Base-by-base conservation (phyloP, 75 land plant genomes). In the Azolla pinnata region DNA sequence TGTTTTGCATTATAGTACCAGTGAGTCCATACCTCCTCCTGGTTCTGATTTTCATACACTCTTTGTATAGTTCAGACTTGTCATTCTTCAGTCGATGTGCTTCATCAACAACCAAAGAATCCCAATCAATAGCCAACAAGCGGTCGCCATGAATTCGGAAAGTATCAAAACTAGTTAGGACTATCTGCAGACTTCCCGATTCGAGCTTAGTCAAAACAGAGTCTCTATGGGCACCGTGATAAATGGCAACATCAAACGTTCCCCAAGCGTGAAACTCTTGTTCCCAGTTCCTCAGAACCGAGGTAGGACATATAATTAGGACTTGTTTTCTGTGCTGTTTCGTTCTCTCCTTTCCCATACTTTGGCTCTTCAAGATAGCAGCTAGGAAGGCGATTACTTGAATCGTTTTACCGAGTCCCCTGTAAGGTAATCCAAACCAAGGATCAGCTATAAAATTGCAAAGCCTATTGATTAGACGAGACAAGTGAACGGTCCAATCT, bases 31-130 rank as follows among this genome's bases (percentile, higher is more conserved):
- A 79, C 1, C 97, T 77, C 32, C 78, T 85, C 25, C 19, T 62
- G 17, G 97, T 88, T 67, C 73, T 62, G 25, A 92, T 71, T 61
- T 71, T 70, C 27, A 64, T 38, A 62, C 80, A 83, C 33, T 82
- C 81, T 62, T 58, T 59, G 63, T 92, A 92, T 0, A 92, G 75
- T 65, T 85, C 74, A 31, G 97, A 92, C 33, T 88, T 88, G 61
- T 91, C 97, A 71, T 88, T 92, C 57, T 92, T 92, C 33, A 92
- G 62, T n/a, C 96, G 81, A 63, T 92, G 97, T 17, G 97, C 95
- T 57, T 90, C 96, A 62, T 90, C 96, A 65, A 90, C 79, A 67
- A 90, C 64, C 42, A 86, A 84, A 65, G 86, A 72, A 34, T 87
- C 95, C 97, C 97, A 91, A 3, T 60, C 62, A 32, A 91, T 34